Conservation (phyloP, 495 filamentous ascomycete genomes). For the Aspergillus asperescens region DNA sequence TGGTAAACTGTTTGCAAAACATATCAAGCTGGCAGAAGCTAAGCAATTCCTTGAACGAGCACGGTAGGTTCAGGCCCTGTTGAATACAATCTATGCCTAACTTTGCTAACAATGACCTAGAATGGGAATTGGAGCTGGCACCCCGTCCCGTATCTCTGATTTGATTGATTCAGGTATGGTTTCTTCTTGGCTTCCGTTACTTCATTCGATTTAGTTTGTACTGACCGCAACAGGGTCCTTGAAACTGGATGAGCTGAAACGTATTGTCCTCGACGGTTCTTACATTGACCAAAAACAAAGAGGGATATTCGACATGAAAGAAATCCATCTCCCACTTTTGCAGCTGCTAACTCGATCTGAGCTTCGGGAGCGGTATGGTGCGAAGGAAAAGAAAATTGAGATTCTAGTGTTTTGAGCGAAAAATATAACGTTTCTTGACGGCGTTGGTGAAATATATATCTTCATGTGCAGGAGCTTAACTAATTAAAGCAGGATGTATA, state of each 20-base stretch:
- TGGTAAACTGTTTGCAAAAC: slow-evolving; percentile 94
- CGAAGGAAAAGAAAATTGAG: slow-evolving; percentile 32
- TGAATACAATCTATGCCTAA: background rate
- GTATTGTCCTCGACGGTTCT: slow-evolving; percentile 82
- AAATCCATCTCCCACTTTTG: slow-evolving; percentile 71
- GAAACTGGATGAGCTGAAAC: slow-evolving; percentile 60
- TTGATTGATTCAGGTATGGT: slow-evolving; percentile 69
- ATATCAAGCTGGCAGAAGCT: slow-evolving; percentile 90
- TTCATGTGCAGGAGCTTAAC: background rate
- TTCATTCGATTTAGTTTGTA: background rate
- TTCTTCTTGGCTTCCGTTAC: background rate
- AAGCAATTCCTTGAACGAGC: slow-evolving; percentile 65
- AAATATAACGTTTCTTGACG: slow-evolving; percentile 7
- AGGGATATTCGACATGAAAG: slow-evolving; percentile 87
- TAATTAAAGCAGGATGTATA: slow-evolving; percentile 3
- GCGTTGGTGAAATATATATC: slow-evolving; percentile 14
- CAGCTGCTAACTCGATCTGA: slow-evolving; percentile 60
- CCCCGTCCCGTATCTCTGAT: slow-evolving; percentile 74
- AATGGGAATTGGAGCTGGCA: slow-evolving; percentile 83
- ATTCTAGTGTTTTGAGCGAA: slow-evolving; percentile 37
- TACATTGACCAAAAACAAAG: slow-evolving; percentile 89
- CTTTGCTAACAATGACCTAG: slow-evolving; percentile 33
- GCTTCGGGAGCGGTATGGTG: slow-evolving; percentile 62
- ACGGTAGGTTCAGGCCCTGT: slow-evolving; percentile 32
- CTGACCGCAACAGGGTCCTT: slow-evolving; percentile 54